These are phyloP conservation scores for Epichloe scottii DNA, from an alignment of 2,329 filamentous ascomycete species.

Conservation along the genomic window DNA sequence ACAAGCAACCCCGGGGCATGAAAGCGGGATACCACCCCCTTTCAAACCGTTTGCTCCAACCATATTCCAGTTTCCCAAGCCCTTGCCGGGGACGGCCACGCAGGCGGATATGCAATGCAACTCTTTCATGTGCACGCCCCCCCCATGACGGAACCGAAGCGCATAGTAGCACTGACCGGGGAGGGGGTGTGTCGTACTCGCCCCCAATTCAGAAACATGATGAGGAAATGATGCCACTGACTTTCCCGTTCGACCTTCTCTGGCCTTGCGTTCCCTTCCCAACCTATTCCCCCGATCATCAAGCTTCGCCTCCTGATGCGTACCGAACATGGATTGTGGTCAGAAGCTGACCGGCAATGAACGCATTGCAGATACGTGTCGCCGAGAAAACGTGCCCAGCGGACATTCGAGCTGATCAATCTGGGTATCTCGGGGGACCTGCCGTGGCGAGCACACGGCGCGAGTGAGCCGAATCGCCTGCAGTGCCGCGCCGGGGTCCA, in stretches of 20 bases:
- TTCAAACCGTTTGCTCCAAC: not conserved
- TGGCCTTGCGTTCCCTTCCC: not conserved
- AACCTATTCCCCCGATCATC: not conserved
- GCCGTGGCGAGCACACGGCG: slow-evolving; percentile 52
- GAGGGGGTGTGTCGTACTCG: too few species aligned
- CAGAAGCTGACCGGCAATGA: not conserved
- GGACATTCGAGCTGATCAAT: slow-evolving; percentile 79
- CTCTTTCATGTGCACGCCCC: not conserved
- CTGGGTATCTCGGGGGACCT: slow-evolving; percentile 55
- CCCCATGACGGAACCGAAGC: not conserved
- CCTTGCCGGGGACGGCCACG: not conserved
- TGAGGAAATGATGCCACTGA: not conserved
- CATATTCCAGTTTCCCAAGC: not conserved
- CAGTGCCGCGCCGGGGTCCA: slow-evolving; percentile 49
- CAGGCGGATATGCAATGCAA: not conserved
- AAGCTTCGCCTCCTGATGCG: not conserved
- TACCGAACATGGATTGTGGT: not conserved
- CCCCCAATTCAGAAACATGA: not conserved
- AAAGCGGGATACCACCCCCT: not conserved
- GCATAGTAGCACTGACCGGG: not conserved
- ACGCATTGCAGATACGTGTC: slow-evolving; percentile 58
- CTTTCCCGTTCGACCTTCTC: not conserved
- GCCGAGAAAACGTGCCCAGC: slow-evolving; percentile 70
- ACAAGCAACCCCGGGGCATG: not conserved
- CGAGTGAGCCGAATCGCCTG: slow-evolving; percentile 22